phyloP scores from a whole-genome alignment of 306 rosid genomes.

The Oemleria cerasiformis region DNA sequence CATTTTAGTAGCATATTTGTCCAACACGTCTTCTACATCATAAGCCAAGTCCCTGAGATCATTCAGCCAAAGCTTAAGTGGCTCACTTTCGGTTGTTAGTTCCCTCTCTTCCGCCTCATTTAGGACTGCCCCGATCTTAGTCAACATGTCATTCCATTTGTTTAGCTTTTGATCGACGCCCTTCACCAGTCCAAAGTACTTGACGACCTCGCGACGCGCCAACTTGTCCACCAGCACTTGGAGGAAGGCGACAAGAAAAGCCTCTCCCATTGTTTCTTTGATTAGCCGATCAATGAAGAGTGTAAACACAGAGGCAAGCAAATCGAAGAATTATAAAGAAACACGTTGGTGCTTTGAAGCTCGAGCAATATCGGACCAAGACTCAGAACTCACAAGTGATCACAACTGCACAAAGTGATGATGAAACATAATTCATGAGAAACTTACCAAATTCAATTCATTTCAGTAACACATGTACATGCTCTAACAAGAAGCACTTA shows the following conservation, averaged over 20 bases:
- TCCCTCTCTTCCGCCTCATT: constrained; percentile 8
- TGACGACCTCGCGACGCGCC: background rate
- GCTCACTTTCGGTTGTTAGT: background rate
- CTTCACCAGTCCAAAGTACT: background rate
- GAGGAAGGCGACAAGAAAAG: background rate
- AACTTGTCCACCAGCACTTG: background rate
- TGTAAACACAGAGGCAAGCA: too few species aligned
- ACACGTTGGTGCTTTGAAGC: background rate
- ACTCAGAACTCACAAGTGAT: background rate
- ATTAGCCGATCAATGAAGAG: background rate
- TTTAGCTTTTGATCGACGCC: background rate
- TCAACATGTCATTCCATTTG: background rate
- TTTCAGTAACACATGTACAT: too few species aligned
- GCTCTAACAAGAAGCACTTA: too few species aligned
- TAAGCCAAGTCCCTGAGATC: constrained; percentile 32
- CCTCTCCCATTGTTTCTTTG: background rate
- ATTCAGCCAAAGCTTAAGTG: constrained; percentile 10
- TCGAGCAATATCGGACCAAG: background rate
- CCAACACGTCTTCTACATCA: constrained; percentile 26
- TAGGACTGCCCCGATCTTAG: background rate
- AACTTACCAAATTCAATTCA: too few species aligned
- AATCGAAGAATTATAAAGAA: too few species aligned
- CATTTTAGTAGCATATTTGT: constrained; percentile 13
- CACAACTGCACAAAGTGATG: background rate
- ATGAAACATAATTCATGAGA: too few species aligned